Base-by-base conservation (phyloP, 345 rosid species). In the Hibiscus mutabilis region DNA sequence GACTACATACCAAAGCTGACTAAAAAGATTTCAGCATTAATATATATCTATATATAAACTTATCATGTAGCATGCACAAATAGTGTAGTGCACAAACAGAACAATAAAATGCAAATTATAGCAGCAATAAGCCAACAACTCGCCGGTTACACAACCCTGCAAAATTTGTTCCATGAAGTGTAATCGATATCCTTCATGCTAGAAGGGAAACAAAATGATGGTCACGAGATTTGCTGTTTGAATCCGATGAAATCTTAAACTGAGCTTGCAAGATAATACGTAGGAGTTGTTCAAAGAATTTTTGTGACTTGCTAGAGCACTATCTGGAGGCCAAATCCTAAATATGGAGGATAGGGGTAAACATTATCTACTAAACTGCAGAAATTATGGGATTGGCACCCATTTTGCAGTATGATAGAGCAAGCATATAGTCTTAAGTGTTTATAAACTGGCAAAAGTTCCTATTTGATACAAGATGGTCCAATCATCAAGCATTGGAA, bases 1-100 rank as follows among this genome's bases (percentile, higher is more conserved):
- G 35, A 93, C 87, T 71, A 87, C 88, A 73, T 93, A 86, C 98
- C 98, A 89, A 14, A 86, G 83, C 97, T 86, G 75, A 69, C 11
- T 10, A 22, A 2, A 11, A 24, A 57, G 24, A 57, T 24, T 2
- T 22, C 31, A 11, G 24, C 15, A 24, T 12, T 24, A 56, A 56
- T 11, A 11, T 3, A n/a, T n/a, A n/a, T 18, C 25, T 49, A n/a
- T n/a, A n/a, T n/a, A n/a, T n/a, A n/a, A n/a, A n/a, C 65, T 31
- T 31, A 55, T 19, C 9, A 40, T 63, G 67, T 63, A 63, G 49
- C 27, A 18, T 21, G 67, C 5, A 21, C 3, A 19, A 11, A 4
- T 63, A 4, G 51, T 40, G 2, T 5, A 19, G n/a, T 18, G 49
- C 51, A 37, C 47, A 31, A 62, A 35, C 47, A 63, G 5, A 40